Evolutionary conservation across 306 rosid genomes (phyloP), one percentile per base, ranked within the genome.

Genomic region (Vigna nakashimae): DNA sequence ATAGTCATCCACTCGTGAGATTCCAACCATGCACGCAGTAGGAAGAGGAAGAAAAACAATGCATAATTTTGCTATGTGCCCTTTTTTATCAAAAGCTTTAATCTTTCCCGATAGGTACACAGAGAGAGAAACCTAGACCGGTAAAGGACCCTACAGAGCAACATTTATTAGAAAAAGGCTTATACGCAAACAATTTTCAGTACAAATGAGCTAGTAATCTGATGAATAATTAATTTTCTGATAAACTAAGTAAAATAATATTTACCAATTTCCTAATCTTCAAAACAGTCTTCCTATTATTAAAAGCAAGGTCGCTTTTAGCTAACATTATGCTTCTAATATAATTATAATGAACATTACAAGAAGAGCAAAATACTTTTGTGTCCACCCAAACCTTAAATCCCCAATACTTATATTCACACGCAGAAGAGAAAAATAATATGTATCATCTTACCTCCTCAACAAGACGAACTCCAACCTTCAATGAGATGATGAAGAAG

Each of bases 1-100:
- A 78, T 94, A 94, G 80, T 94, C 98, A 77, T 91, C 84, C 10
- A 95, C 97, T 58, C 97, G 77, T 46, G 98, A 92, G 78, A 95
- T 75, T n/a, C 84, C 93, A 57, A 95, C 93, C 11, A 95, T 88
- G 69, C 89, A 75, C 22, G 97, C 98, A 32, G 20, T 56, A 34
- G 92, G 95, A n/a, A 95, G 71, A 67, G 97, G 98, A 71, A 92
- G 86, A 46, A 91, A 63, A 26, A 92, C 84, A 18, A 89, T 78
- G 90, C 98, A 95, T 46, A 95, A 79, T 49, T 91, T 95, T 49
- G 92, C 97, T 4, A 89, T 88, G 18, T 92, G 98, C 40, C 98
- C 97, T 84, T 36, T 80, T 4, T 87, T 78, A 79, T 95, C 93
- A 72, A 95, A 95, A 63, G 79, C 97, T 85, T 91, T 81, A 68